Evolutionary conservation across 176 grass and related monocot species (phyloP).

Genomic region (Avena sativa): DNA sequence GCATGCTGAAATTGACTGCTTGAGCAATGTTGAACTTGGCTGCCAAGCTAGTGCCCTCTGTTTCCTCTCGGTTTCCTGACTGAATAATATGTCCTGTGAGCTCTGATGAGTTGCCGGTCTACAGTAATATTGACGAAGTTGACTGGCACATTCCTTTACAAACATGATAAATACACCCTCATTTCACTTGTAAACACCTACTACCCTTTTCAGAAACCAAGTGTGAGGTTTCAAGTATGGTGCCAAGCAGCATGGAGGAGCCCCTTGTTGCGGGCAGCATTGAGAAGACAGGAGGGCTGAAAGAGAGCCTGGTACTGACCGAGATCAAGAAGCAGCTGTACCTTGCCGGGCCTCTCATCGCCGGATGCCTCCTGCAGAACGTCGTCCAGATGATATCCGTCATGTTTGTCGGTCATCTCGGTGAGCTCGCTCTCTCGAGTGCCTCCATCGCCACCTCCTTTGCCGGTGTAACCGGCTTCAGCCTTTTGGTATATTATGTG

Average conservation of each 20-base stretch:
- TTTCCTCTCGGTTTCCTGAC: constrained; percentile 27
- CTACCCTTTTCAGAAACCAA: constrained; percentile 9
- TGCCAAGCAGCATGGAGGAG: constrained; percentile 36
- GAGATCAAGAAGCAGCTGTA: constrained; percentile 51
- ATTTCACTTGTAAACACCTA: not conserved
- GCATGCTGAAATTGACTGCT: not conserved
- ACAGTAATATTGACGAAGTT: not conserved
- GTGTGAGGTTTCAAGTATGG: not conserved
- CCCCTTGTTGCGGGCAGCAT: constrained; percentile 29
- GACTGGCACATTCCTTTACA: not conserved
- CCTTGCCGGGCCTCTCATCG: constrained; percentile 51
- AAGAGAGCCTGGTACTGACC: constrained; percentile 8
- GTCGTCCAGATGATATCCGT: constrained; percentile 55
- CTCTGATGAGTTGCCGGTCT: not conserved
- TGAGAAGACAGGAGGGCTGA: constrained; percentile 11
- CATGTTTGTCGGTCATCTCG: constrained; percentile 57
- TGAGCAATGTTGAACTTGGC: constrained; percentile 21
- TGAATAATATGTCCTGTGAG: not conserved
- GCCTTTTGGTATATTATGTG: constrained; percentile 43
- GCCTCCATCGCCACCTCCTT: constrained; percentile 62
- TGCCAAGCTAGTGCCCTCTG: constrained; percentile 33
- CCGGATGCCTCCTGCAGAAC: constrained; percentile 52
- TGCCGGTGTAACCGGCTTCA: constrained; percentile 57
- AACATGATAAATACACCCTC: not conserved
- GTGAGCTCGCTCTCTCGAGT: constrained; percentile 55